Evolutionary conservation across 2,329 filamentous ascomycete species (phyloP).

Genomic region (Nothophoma quercina): DNA sequence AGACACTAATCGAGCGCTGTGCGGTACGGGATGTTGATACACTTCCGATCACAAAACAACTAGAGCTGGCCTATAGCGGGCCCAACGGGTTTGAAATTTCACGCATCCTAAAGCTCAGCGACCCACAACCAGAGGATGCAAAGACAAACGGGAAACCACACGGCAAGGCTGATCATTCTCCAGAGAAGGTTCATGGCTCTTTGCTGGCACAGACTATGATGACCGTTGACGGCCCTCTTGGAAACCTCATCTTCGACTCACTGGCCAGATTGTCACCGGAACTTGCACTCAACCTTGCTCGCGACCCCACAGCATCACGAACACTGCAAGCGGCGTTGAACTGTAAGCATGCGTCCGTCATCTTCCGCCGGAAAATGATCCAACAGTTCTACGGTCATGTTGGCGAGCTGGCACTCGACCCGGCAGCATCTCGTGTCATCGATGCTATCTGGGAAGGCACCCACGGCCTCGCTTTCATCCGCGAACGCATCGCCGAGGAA

Average conservation of each 20-base stretch:
- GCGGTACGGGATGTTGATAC: slow-evolving; percentile 69
- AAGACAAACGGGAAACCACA: slow-evolving; percentile 27
- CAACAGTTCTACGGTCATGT: slow-evolving; percentile 69
- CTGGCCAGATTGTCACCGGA: slow-evolving; percentile 60
- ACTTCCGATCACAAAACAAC: slow-evolving; percentile 61
- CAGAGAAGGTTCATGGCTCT: slow-evolving; percentile 78
- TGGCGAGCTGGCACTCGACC: slow-evolving; percentile 66
- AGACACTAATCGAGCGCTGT: slow-evolving; percentile 83
- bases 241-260: slow-evolving; percentile 73
- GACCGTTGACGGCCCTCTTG: slow-evolving; percentile 71
- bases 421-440: slow-evolving; percentile 71
- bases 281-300: slow-evolving; percentile 68
- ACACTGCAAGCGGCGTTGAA: slow-evolving; percentile 70
- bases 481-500: slow-evolving; percentile 71
- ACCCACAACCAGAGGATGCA: slow-evolving; percentile 53
- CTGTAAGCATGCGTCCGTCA: slow-evolving; percentile 60
- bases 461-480: slow-evolving; percentile 69
- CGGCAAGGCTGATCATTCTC: slow-evolving; percentile 40
- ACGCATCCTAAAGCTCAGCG: slow-evolving; percentile 66
- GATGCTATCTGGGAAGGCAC: slow-evolving; percentile 72
- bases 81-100: slow-evolving; percentile 61
- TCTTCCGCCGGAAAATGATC: slow-evolving; percentile 69
- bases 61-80: slow-evolving; percentile 65
- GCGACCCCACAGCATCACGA: slow-evolving; percentile 64
- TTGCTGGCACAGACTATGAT: slow-evolving; percentile 84